Conservation (phyloP, 305 asterid species). For the Fraxinus xanthoxyloides region DNA sequence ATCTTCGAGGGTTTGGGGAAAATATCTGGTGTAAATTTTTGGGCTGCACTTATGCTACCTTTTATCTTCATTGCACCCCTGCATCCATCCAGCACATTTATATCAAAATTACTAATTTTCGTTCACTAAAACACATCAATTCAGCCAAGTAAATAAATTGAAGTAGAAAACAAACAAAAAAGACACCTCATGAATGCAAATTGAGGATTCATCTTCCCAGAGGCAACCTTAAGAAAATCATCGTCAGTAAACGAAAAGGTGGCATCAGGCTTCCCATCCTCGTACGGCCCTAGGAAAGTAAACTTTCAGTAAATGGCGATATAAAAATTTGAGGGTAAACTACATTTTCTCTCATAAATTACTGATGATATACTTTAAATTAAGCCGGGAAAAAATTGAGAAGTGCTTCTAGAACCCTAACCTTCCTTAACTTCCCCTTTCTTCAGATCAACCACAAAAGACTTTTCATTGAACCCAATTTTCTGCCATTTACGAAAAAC, state of each 20-base stretch:
- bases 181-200: constrained; percentile 90
- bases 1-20: constrained; percentile 98
- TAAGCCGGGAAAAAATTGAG: neutral
- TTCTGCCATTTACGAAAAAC: constrained; percentile 43
- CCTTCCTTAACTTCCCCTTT: constrained; percentile 94
- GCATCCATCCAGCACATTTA: constrained; percentile 19
- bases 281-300: constrained; percentile 50
- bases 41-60: constrained; percentile 96
- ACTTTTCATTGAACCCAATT: constrained; percentile 80
- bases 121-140: neutral
- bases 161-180: constrained; percentile 9
- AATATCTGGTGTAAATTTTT: constrained; percentile 87
- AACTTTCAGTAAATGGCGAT: neutral
- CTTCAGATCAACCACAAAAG: constrained; percentile 84
- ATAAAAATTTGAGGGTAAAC: neutral
- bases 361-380: neutral
- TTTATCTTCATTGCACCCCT: constrained; percentile 93
- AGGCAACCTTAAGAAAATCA: constrained; percentile 76
- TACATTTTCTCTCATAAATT: neutral
- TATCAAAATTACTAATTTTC: neutral
- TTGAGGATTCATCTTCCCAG: constrained; percentile 96
- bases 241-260: constrained; percentile 87
- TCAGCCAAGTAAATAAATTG: neutral
- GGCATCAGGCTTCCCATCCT: constrained; percentile 92
- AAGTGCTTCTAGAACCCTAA: constrained; percentile 29